Percentiles rank a stretch among this genome's conserved stretches.
These are phyloP conservation scores for Vitis hybrid DNA, from an alignment of 177 flowering plant species.

Conservation along the genomic window DNA sequence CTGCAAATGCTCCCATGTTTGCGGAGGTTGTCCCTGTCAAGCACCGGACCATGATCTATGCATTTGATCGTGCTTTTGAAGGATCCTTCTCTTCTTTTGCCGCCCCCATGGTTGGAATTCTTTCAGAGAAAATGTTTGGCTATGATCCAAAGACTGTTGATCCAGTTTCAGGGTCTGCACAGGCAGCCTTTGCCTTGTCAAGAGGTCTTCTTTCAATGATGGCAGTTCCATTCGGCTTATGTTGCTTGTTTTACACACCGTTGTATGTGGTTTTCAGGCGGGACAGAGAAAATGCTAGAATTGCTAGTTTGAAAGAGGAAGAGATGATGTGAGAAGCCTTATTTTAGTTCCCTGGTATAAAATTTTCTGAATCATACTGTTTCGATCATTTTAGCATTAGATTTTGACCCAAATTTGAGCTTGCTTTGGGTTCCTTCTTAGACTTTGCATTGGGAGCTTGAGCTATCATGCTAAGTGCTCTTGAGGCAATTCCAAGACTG, in stretches of 20 bases:
- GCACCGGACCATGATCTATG: slow-evolving; percentile 94
- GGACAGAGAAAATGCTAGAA: slow-evolving; percentile 67
- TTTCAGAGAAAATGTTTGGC: slow-evolving; percentile 81
- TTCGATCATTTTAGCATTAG: no score
- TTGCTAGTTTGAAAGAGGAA: slow-evolving; percentile 50
- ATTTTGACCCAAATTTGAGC: no score
- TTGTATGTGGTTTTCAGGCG: slow-evolving; percentile 51
- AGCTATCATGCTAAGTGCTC: no score
- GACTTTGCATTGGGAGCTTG: no score
- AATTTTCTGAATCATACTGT: no score
- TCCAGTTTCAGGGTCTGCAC: slow-evolving; percentile 51
- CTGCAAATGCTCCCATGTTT: slow-evolving; percentile 85
- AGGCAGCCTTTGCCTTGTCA: slow-evolving; percentile 79
- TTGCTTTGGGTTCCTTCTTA: no score
- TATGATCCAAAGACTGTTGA: slow-evolving; percentile 68
- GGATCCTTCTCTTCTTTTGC: slow-evolving; percentile 91
- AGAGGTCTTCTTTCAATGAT: slow-evolving; percentile 85
- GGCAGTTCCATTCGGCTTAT: slow-evolving; percentile 79
- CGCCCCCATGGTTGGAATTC: slow-evolving; percentile 86
- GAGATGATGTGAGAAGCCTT: slow-evolving; percentile 44
- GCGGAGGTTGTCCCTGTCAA: slow-evolving; percentile 90
- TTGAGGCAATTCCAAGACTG: no score
- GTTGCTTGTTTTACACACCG: slow-evolving; percentile 81
- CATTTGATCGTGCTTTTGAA: slow-evolving; percentile 93
- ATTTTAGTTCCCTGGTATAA: neutral